A percentile compares a stretch with the other conserved stretches of the same genome.
Evolutionary conservation across 169 alveolate genomes (phyloP).

Genomic region (Cryptosporidium muris): DNA sequence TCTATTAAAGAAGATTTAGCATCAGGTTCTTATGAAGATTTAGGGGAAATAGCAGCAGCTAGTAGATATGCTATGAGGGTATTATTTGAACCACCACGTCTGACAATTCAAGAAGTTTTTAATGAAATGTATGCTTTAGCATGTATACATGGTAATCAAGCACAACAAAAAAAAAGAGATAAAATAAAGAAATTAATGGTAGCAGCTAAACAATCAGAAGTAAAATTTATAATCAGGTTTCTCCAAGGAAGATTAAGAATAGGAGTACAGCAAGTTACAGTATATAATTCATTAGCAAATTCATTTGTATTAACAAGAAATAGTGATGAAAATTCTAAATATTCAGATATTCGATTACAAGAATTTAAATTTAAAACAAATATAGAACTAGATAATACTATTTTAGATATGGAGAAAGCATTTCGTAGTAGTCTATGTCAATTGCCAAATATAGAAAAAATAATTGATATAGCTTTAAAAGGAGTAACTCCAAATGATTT

Average conservation of each 20-base stretch:
- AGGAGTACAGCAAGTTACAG: slow-evolving; percentile 94
- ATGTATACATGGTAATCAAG: slow-evolving; percentile 45
- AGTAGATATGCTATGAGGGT: slow-evolving; percentile 80
- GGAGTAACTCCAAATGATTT: slow-evolving; percentile 81
- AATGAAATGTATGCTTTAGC: slow-evolving; percentile 72
- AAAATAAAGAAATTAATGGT: slow-evolving; percentile 88
- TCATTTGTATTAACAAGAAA: slow-evolving; percentile 78
- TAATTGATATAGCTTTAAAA: slow-evolving; percentile 86
- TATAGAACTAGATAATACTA: slow-evolving; percentile 46
- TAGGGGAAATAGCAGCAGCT: slow-evolving; percentile 88
- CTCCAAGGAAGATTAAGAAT: slow-evolving; percentile 93
- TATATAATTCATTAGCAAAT: slow-evolving; percentile 84
- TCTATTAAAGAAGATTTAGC: slow-evolving; percentile 87
- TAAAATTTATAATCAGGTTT: slow-evolving; percentile 93
- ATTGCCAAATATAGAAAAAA: slow-evolving; percentile 90
- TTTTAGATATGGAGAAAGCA: slow-evolving; percentile 82
- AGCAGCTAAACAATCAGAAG: slow-evolving; percentile 91
- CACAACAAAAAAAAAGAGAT: slow-evolving; percentile 78
- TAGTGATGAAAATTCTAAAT: slow-evolving; percentile 75
- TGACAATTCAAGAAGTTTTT: slow-evolving; percentile 82
- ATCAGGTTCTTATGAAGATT: slow-evolving; percentile 89
- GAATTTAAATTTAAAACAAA: slow-evolving; percentile 45
- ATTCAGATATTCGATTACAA: slow-evolving; percentile 74
- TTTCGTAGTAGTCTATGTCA: slow-evolving; percentile 90
- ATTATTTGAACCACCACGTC: slow-evolving; percentile 84